A percentile compares a stretch with the other conserved stretches of the same genome.
phyloP scores from a whole-genome alignment of 345 rosid species.

The Xanthoceras sorbifolium region DNA sequence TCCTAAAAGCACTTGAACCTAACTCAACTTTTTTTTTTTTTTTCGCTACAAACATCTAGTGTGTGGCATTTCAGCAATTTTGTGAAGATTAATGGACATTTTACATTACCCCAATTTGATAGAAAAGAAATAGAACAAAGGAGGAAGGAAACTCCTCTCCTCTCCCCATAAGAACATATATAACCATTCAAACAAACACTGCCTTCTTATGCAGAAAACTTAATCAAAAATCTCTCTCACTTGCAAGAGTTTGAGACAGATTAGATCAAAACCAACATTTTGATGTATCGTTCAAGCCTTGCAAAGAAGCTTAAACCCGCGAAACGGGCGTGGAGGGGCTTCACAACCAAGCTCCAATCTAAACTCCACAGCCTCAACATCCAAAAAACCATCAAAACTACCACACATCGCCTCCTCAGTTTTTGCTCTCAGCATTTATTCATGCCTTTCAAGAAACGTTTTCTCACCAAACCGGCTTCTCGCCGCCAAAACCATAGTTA shows the following conservation, averaged over 20 bases:
- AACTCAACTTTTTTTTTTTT: neutral
- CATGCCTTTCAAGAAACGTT: constrained; percentile 47
- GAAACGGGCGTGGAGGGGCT: constrained; percentile 59
- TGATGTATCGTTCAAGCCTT: constrained; percentile 51
- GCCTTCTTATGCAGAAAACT: neutral
- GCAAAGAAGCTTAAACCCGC: constrained; percentile 64
- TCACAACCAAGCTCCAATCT: constrained; percentile 45
- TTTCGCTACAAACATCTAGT: neutral
- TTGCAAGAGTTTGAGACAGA: neutral
- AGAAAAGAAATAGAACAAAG: neutral
- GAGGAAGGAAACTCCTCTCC: neutral
- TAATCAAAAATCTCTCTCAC: neutral
- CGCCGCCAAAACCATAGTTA: constrained; percentile 18
- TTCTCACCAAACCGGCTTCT: constrained; percentile 23
- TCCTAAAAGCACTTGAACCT: neutral
- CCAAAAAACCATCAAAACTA: constrained; percentile 42
- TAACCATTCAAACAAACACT: neutral
- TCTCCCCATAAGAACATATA: neutral
- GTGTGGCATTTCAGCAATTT: constrained; percentile 17
- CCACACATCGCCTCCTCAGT: constrained; percentile 40
- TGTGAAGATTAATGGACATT: neutral
- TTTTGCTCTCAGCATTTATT: constrained; percentile 49
- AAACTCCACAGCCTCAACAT: constrained; percentile 46
- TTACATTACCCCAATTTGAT: neutral
- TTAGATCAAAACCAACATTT: neutral